Base-by-base conservation (phyloP, 225 moss, liverwort and hornwort genomes). In the Anthoceros angustus region DNA sequence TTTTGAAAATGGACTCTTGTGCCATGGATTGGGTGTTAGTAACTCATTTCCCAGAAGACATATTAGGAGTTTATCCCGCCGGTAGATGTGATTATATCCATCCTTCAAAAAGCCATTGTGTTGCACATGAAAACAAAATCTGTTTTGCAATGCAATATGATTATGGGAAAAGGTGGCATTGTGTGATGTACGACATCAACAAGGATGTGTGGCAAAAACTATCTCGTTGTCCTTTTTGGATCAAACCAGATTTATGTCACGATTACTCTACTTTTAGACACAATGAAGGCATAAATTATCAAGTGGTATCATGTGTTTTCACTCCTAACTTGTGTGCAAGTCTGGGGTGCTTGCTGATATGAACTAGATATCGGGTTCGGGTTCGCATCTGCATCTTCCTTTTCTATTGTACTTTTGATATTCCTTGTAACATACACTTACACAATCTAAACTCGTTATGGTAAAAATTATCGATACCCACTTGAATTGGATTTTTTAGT, bases 261-360 rank as follows among this genome's bases (percentile, higher is more conserved):
- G 18, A 55, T 18, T 23, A 55, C 7, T 15, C 55, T 15, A 55
- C 18, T 55, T 15, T 55, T 9, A 55, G 14, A 4, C 55, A 55
- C 4, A 55, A 18, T 18, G 55, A 55, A 15, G 55, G 8, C 0
- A 12, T 55, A 8, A 23, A 55, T 55, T 55, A 18, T 55, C 55
- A 55, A 55, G 55, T 55, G 18, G 55, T 55, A 55, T 55, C 55
- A 7, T 55, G n/a, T 55, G 55, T 55, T 55, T 55, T 15, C 23
- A 55, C 55, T 15, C 55, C 55, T 7, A 55, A 20, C 18, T 1
- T 55, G 7, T 55, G 55, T 23, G 14, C 55, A 8, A 55, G 55
- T 20, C 23, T 55, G 4, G 55, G 55, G 18, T 55, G 14, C 14
- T 15, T 23, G n/a, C 23, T 18, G 8, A 15, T 55, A 18, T 48